Percentiles rank a stretch among this genome's conserved stretches.
Conservation (phyloP, 345 rosid genomes). For the Populus euphratica region DNA sequence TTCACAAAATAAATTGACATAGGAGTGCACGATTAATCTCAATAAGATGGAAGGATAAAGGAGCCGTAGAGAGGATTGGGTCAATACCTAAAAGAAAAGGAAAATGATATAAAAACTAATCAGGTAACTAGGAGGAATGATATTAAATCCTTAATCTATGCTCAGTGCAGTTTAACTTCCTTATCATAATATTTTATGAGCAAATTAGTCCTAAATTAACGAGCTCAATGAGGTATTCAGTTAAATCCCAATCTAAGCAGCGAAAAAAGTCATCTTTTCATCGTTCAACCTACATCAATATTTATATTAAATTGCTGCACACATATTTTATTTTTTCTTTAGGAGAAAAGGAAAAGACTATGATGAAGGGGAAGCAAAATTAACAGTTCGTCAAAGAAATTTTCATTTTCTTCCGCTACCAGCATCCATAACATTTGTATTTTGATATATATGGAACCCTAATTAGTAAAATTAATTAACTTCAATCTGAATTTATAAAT, state of each 20-base stretch:
- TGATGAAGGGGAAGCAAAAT: not conserved
- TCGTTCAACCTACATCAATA: not conserved
- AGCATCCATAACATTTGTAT: not conserved
- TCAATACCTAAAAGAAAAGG: slow-evolving; percentile 52
- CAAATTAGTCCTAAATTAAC: not conserved
- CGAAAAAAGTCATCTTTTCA: not conserved
- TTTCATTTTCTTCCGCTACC: not conserved
- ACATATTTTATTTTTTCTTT: not conserved
- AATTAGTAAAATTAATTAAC: too few species aligned
- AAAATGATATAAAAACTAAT: slow-evolving; percentile 14
- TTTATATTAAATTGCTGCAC: not conserved
- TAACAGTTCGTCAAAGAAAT: not conserved
- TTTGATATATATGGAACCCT: too few species aligned
- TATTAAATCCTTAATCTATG: slow-evolving; percentile 3
- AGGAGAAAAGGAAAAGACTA: not conserved
- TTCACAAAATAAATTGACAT: slow-evolving; percentile 21
- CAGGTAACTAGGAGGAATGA: slow-evolving; percentile 1
- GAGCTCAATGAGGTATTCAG: not conserved
- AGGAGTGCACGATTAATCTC: slow-evolving; percentile 1
- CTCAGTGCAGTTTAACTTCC: slow-evolving; percentile 20
- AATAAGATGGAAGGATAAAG: not conserved
- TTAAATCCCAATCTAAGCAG: slow-evolving; percentile 22
- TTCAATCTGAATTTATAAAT: not conserved
- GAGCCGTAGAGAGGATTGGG: slow-evolving; percentile 20
- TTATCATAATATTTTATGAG: not conserved